Evolutionary conservation across 2,329 filamentous ascomycete genomes (phyloP), one percentile per base, ranked within the genome.

Genomic region (Aspergillus luchuensis): DNA sequence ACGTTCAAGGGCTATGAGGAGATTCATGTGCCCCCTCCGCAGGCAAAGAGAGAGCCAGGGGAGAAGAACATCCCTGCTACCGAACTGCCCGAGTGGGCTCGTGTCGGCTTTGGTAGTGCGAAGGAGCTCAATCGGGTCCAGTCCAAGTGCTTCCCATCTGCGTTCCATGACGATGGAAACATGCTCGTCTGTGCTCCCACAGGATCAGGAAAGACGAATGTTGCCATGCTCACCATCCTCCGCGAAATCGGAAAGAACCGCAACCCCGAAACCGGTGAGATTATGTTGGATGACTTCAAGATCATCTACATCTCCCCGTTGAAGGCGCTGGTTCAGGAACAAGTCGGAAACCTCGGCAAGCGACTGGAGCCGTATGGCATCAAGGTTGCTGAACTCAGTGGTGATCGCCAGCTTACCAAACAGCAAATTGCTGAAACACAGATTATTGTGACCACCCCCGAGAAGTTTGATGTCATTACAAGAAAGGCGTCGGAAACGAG

Each of bases 381-480:
- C 73, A 89, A 87, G 61, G 95, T 99, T 10, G 87, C 93, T n/a
- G 95, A 99, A 78, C 82, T 99, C 71, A 99, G 95, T 63, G 95
- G 95, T 80, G 95, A 99, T 80, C 91, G 95, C 56, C 95, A 98
- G 78, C 89, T 99, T 73, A 99, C 94, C 19, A 99, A 99, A 79
- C 92, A 97, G 76, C 95, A 99, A 81, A 98, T 99, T 65, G 88
- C 94, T 1, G 95, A 99, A 71, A 99, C 95, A 0, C 94, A 99
- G 75, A 89, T 99, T 68, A 99, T 99, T 69, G 93, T 99, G 61
- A 99, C 95, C 0, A 99, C 95, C 0, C 95, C 95, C 19, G 95
- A 99, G 78, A 99, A 99, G 80, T 99, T 92, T 91, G 95, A 99
- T 78, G 94, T 99, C 67, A 97, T 99, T 69, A 99, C 96, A 5